These are phyloP conservation scores for Zymoseptoria passerinii DNA, from an alignment of 2,329 filamentous ascomycete species.

Conservation along the genomic window DNA sequence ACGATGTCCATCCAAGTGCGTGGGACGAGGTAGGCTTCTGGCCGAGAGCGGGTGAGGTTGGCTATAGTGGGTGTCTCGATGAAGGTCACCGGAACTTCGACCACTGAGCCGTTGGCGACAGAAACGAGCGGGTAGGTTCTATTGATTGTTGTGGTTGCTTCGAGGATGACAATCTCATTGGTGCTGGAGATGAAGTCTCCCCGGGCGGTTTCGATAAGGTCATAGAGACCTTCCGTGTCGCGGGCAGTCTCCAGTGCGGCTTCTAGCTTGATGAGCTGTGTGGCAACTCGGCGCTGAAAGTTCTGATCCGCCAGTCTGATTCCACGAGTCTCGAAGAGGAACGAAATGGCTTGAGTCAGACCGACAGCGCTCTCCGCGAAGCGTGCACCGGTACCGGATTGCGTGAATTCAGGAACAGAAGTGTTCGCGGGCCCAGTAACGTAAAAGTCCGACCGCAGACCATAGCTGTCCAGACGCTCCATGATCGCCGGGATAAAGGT, in stretches of 20 bases:
- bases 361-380: constrained; percentile 13
- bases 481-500: constrained; percentile 26
- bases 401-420: constrained; percentile 11
- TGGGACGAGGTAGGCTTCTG: constrained; percentile 23
- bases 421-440: constrained; percentile 21
- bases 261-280: constrained; percentile 12
- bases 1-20: constrained; percentile 19
- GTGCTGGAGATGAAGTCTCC: constrained; percentile 14
- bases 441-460: constrained; percentile 30
- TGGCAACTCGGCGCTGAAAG: constrained; percentile 15
- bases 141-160: constrained; percentile 10
- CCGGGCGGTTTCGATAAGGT: constrained; percentile 10
- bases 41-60: constrained; percentile 17
- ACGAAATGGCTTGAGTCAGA: constrained; percentile 13
- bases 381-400: constrained; percentile 11
- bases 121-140: constrained; percentile 18
- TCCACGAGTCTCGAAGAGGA: constrained; percentile 13
- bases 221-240: constrained; percentile 7
- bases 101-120: constrained; percentile 11
- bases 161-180: constrained; percentile 17
- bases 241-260: constrained; percentile 10
- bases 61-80: constrained; percentile 14
- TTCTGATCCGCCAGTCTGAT: constrained; percentile 17
- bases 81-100: constrained; percentile 11
- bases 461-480: constrained; percentile 18